Evolutionary conservation across 164 flowering plant genomes (phyloP), one percentile per base, ranked within the genome.

Genomic region (Liquidambar formosana): DNA sequence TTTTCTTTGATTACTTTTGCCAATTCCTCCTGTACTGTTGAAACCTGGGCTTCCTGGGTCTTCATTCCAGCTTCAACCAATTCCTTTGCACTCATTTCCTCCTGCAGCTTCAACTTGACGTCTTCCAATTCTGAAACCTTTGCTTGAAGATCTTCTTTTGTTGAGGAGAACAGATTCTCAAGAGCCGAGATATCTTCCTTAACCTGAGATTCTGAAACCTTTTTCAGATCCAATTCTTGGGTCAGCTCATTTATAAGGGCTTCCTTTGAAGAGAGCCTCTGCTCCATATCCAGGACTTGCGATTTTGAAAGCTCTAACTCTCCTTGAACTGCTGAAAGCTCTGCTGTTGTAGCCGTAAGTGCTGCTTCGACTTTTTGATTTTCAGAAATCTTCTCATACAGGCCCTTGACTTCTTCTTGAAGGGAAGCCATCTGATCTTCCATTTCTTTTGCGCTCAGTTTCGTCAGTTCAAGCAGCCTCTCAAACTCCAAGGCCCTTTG

Each of bases 401-500:
- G 78, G 47, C 84, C 84, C 76, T 88, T 85, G 67, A 92, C 47
- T 72, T 94, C 97, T 58, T 75, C 83, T 57, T 90, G 88, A 0
- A 92, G 63, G 25, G 84, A 71, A 73, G 81, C 80, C 83, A 85
- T 77, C 78, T 86, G 94, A 73, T 79, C 86, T 75, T 90, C 94
- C 85, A 84, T 71, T 74, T 83, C 92, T 70, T 80, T 84, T 26
- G 91, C 86, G 70, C 83, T 83, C 16, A 58, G 10, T 72, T 85
- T 86, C 6, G 97, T 83, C 41, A 61, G 26, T 62, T 90, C 88
- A 67, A 92, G 93, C 73, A 85, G 63, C 70, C 73, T 83, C 76
- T 90, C 96, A 47, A 89, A 82, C 75, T 94, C 97, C 62, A 76
- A 59, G 22, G 94, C 94, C 77, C 70, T 87, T 67, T 83, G 79